Base-by-base conservation (phyloP, 345 rosid genomes). In the Arabidopsis arenosa region DNA sequence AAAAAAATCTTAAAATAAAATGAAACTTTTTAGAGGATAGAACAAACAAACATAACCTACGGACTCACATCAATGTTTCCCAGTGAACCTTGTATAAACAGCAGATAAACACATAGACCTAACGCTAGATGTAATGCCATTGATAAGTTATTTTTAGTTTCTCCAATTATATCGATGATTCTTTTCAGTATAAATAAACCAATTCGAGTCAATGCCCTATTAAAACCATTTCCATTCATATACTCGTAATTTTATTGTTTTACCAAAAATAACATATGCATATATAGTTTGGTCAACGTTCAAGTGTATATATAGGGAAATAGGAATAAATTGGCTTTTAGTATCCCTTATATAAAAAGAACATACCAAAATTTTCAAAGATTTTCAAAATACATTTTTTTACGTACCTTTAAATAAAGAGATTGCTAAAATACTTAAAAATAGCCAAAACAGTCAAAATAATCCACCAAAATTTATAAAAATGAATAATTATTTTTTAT, bases 1-100 rank as follows among this genome's bases (percentile, higher is more conserved):
- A 23, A 55, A 48, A 55, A 21, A 0, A 2, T 66, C 0, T 56
- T 7, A 23, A 55, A 9, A 4, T 5, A 13, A 9, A 43, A 28
- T 52, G 9, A 13, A 33, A 44, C 18, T 39, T 5, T 12, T 56
- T 33, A 13, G 47, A 74, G 26, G 55, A 33, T 52, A 33, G 9
- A 74, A 33, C 32, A 56, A 45, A 56, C 11, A 64, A 55, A 14
- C 4, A 9, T 10, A 74, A 36, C 32, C 28, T 33, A 36, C 39
- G 65, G 32, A 6, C 72, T 74, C 40, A 74, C 78, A 45, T 74
- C 66, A 36, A 66, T 56, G 54, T 30, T 74, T 47, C 72, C 66
- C 32, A 56, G n/a, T 44, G 78, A 72, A 10, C 72, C 32, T 23
- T 66, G 51, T 21, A 66, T 33, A 45, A 56, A 36, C 7, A 74